phyloP scores from a whole-genome alignment of 2,329 filamentous ascomycete species.

The Talaromyces sp. region DNA sequence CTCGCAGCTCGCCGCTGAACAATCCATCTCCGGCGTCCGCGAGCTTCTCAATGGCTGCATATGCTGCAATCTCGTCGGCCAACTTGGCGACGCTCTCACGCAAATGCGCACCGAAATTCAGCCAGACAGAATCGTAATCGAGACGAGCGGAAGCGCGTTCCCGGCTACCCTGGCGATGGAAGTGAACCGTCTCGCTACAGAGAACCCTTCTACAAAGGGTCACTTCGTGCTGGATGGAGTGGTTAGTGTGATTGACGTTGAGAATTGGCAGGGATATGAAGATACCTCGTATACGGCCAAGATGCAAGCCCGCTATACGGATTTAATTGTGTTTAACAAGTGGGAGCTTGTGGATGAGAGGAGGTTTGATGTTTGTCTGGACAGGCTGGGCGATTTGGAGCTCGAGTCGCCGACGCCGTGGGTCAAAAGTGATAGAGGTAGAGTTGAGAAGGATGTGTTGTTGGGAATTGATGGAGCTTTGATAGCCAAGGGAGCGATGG shows the following conservation, averaged over 20 bases:
- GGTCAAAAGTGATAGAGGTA: slow-evolving; percentile 79
- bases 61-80: slow-evolving; percentile 96
- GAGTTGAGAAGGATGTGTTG: slow-evolving; percentile 72
- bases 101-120: slow-evolving; percentile 60
- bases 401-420: slow-evolving; percentile 64
- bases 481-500: slow-evolving; percentile 30
- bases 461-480: slow-evolving; percentile 85
- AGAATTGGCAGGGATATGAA: slow-evolving; percentile 92
- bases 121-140: slow-evolving; percentile 87
- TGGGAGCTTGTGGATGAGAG: slow-evolving; percentile 75
- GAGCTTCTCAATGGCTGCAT: slow-evolving; percentile 97
- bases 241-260: slow-evolving; percentile 84
- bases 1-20: slow-evolving; percentile 79
- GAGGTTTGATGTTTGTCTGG: slow-evolving; percentile 71
- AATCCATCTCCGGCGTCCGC: slow-evolving; percentile 80
- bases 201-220: slow-evolving; percentile 41
- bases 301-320: slow-evolving; percentile 83
- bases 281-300: slow-evolving; percentile 86
- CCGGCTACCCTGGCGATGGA: slow-evolving; percentile 88
- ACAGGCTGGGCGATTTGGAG: slow-evolving; percentile 75
- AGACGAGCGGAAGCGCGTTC: slow-evolving; percentile 85
- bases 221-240: slow-evolving; percentile 79
- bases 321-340: slow-evolving; percentile 89
- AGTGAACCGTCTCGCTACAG: slow-evolving; percentile 72
- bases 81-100: slow-evolving; percentile 73